Base-by-base conservation (phyloP, 2,329 filamentous ascomycete genomes). In the Aspergillus tubingensis region DNA sequence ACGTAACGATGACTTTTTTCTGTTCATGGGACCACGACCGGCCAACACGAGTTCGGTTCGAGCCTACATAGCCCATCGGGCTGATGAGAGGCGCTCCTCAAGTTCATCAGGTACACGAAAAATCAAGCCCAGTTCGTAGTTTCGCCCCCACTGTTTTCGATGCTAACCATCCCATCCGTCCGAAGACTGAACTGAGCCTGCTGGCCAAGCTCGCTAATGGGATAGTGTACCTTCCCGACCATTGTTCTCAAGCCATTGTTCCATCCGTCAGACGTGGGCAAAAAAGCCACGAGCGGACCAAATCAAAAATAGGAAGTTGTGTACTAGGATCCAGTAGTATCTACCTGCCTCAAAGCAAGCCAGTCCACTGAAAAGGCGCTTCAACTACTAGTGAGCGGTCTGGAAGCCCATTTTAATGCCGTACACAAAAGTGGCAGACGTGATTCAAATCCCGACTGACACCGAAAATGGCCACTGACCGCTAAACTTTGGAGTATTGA, bases 1-100 rank as follows among this genome's bases (percentile, higher is more conserved):
- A 55, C 25, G 53, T 55, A 43, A 55, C 17, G 53, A 55, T 55
- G 53, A 55, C 53, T 27, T 55, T 15, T 36, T 15, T 36, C 11
- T 13, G 41, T 15, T 11, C 19, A 44, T 44, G 43, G 30, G 39
- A 25, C 15, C 13, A 17, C 27, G 47, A 50, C 47, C 25, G 25
- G 52, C 27, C 52, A 54, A 54, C 52, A 54, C 52, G 52, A 54
- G 52, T 54, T 54, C 8, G 23, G 21, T 25, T 49, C 44, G 25
- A 50, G 47, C 53, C 53, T 44, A 39, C 53, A 30, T 44, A 44
- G 38, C 39, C 32, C n/a, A 30, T 43, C n/a, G 32, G 27, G 53
- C 25, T 43, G 23, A 50, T 11, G 47, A 19, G 25, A 17, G n/a
- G 25, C 13, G 8, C 47, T 50, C 47, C 47, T 30, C 23, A 32